Evolutionary conservation across 2,329 filamentous ascomycete genomes (phyloP), one percentile per base, ranked within the genome.

Genomic region (Plenodomus lindquistii): DNA sequence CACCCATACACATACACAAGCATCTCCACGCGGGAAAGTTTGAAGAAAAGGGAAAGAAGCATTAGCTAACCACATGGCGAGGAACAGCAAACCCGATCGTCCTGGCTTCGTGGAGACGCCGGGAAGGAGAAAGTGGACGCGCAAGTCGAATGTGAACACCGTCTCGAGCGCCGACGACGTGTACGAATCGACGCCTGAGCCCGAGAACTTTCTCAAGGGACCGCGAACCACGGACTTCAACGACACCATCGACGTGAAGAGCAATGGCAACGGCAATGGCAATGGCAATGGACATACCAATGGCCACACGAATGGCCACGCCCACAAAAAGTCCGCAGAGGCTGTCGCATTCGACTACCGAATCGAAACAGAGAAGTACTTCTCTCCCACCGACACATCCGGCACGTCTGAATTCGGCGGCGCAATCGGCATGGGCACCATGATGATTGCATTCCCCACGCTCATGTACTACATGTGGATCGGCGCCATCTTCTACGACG

Each of bases 381-480:
- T 62, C 45, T 54, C 60, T 18, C 44, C 60, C 43, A 67, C 75
- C 41, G 75, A 79, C 55, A 57, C 66, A 45, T 78, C 77, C 44
- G 80, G 79, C 39, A 73, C 83, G 54, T 81, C 81, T 57, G 95
- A 99, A 70, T 99, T 97, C 69, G 93, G 93, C 55, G 94, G 94
- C 49, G 86, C 89, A 2, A 70, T 81, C n/a, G 93, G 94, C 46
- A 87, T 92, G 36, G 75, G 82, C 15, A 78, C 83, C 59, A 91
- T 97, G 84, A 97, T 97, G 91, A 81, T 91, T 54, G 85, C 88
- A 38, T 99, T 97, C 75, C 94, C 94, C n/a, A 54, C 86, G 31
- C 82, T 99, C 63, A 97, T 97, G 93, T 97, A 90, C 82, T 97
- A 97, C 77, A 96, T 99, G 92, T 97, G 92, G 92, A 86, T 96